A percentile compares a stretch with the other conserved stretches of the same genome.
Evolutionary conservation across 2,329 filamentous ascomycete genomes (phyloP).

Genomic region (Cladophialophora chaetospira): DNA sequence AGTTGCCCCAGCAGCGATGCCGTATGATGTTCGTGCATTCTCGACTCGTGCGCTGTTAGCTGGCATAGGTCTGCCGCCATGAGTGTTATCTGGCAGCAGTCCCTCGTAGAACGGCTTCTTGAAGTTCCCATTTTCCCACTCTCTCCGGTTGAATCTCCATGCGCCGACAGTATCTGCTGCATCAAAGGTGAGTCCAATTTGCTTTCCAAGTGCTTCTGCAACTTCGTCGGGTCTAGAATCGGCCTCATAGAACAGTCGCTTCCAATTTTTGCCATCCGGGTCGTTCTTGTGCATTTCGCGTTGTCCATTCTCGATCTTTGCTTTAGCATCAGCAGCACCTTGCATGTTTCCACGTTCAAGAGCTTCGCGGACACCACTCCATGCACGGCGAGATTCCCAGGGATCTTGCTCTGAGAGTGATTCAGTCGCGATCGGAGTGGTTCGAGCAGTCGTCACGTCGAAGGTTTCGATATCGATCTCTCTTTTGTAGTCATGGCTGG

Average conservation of each 20-base stretch:
- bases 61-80: background rate
- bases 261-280: slow-evolving; percentile 74
- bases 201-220: slow-evolving; percentile 4
- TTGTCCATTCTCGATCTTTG: slow-evolving; percentile 86
- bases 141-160: slow-evolving; percentile 22
- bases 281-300: slow-evolving; percentile 74
- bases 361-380: slow-evolving; percentile 79
- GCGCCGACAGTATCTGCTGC: slow-evolving; percentile 18
- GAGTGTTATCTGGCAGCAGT: slow-evolving; percentile 24
- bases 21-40: background rate
- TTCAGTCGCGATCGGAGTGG: slow-evolving; percentile 70
- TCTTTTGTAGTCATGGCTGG: slow-evolving; percentile 69
- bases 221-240: slow-evolving; percentile 1
- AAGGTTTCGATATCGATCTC: slow-evolving; percentile 59
- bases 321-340: slow-evolving; percentile 73
- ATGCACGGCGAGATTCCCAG: slow-evolving; percentile 84
- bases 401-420: slow-evolving; percentile 79
- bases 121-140: slow-evolving; percentile 19
- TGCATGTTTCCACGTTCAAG: slow-evolving; percentile 86
- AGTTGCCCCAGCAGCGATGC: too few species aligned
- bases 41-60: background rate
- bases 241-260: slow-evolving; percentile 73
- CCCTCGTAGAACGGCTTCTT: slow-evolving; percentile 26
- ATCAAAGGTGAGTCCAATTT: slow-evolving; percentile 9
- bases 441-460: slow-evolving; percentile 58